Evolutionary conservation across 2,329 filamentous ascomycete genomes (phyloP).

Genomic region (Parastagonospora avenae): DNA sequence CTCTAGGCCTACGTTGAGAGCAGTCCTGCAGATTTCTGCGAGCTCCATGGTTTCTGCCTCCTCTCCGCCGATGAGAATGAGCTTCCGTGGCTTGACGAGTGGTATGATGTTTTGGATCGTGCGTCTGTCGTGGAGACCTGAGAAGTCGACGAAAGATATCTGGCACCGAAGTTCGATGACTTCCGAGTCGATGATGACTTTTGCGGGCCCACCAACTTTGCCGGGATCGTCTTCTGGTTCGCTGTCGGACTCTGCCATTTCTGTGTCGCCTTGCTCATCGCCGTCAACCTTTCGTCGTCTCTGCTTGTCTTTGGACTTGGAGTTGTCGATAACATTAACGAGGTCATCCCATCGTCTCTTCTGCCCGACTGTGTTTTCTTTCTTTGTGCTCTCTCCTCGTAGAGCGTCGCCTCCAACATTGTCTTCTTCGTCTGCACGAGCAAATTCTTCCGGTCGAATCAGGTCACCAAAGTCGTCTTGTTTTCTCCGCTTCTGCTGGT

Average conservation of each 20-base stretch:
- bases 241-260: conserved; percentile 50
- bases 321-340: conserved; percentile 45
- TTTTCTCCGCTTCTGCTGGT: conserved; percentile 77
- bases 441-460: conserved; percentile 91
- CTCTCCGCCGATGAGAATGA: conserved; percentile 87
- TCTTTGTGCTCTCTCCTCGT: conserved; percentile 56
- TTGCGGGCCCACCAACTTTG: conserved; percentile 71
- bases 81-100: conserved; percentile 88
- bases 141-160: conserved; percentile 89
- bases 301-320: conserved; percentile 50
- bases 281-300: conserved; percentile 63
- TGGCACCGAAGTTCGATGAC: conserved; percentile 72
- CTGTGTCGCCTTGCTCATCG: conserved; percentile 29
- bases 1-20: conserved; percentile 58
- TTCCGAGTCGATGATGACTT: conserved; percentile 69
- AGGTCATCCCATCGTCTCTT: conserved; percentile 93
- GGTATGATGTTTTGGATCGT: conserved; percentile 94
- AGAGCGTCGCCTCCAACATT: conserved; percentile 70
- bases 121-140: conserved; percentile 89
- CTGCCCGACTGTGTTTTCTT: conserved; percentile 69
- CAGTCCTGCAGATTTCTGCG: conserved; percentile 77
- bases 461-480: conserved; percentile 92
- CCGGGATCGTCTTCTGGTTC: conserved; percentile 59
- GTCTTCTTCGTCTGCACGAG: conserved; percentile 89
- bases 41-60: conserved; percentile 74